Evolutionary conservation across 73 alveolate genomes (phyloP).

Genomic region (Paramecium tetraurelia): DNA sequence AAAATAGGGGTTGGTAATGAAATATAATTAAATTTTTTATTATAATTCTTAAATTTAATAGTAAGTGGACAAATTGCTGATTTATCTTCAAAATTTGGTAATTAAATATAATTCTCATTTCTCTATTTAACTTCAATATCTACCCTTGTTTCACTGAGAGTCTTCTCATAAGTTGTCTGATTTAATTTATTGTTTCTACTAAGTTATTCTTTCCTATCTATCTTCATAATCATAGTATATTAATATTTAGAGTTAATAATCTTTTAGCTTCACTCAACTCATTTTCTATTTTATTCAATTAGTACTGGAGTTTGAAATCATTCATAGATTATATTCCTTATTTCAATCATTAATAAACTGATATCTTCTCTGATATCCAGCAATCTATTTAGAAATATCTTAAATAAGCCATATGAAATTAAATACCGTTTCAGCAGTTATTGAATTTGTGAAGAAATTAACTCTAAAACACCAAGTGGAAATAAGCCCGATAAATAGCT

Average conservation of each 20-base stretch:
- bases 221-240: slow-evolving; percentile 41
- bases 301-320: background rate
- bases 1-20: background rate
- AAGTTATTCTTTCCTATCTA: background rate
- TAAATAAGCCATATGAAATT: slow-evolving; percentile 82
- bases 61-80: background rate
- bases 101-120: background rate
- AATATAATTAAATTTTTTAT: background rate
- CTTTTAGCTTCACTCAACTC: background rate
- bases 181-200: slow-evolving; percentile 36
- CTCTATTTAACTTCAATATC: background rate
- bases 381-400: slow-evolving; percentile 88
- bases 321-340: slow-evolving; percentile 12
- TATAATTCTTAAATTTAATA: background rate
- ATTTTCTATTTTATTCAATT: background rate
- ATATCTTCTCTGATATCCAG: slow-evolving; percentile 89
- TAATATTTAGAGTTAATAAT: slow-evolving; percentile 22
- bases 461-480: slow-evolving; percentile 65
- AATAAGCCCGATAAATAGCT: slow-evolving; percentile 61
- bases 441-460: slow-evolving; percentile 63
- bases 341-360: slow-evolving; percentile 86
- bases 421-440: slow-evolving; percentile 83
- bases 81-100: background rate
- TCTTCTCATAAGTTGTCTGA: background rate
- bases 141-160: slow-evolving; percentile 19